These are phyloP conservation scores for Blastocystis sp. DNA, from an alignment of 352 stramenopile genomes.

Conservation along the genomic window DNA sequence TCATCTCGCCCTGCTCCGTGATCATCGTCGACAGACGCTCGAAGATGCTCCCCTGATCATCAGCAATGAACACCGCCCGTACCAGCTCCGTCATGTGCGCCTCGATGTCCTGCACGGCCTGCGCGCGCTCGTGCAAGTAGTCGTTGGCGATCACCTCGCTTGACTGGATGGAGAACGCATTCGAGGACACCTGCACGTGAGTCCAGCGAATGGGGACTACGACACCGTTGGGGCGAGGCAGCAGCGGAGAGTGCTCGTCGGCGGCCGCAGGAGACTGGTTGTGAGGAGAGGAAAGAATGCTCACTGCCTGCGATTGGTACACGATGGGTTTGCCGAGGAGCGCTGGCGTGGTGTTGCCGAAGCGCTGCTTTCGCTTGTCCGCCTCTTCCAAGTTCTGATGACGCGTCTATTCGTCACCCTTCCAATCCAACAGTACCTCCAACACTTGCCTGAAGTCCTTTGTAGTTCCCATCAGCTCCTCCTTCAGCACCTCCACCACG, in stretches of 20 bases:
- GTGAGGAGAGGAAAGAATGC: background rate
- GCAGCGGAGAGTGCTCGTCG: constrained; percentile 5
- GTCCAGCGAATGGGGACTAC: background rate
- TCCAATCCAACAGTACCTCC: background rate
- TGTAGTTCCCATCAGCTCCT: constrained; percentile 61
- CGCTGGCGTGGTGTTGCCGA: background rate
- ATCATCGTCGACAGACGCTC: constrained; percentile 65
- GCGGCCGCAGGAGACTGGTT: background rate
- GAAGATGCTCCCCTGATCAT: constrained; percentile 25
- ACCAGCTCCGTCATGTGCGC: constrained; percentile 59
- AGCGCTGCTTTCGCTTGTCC: constrained; percentile 39
- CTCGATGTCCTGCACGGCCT: constrained; percentile 64
- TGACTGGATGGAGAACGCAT: constrained; percentile 32
- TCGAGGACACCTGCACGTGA: background rate
- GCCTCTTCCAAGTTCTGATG: constrained; percentile 54
- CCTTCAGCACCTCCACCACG: constrained; percentile 63
- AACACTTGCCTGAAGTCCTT: constrained; percentile 64
- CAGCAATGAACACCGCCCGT: background rate
- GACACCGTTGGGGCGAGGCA: constrained; percentile 1
- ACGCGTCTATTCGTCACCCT: background rate
- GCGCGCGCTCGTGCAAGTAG: constrained; percentile 60
- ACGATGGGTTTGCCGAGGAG: constrained; percentile 57
- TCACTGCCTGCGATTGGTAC: constrained; percentile 28
- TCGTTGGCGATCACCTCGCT: constrained; percentile 65
- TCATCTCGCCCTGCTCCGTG: constrained; percentile 64